Conservation (phyloP, 2,329 filamentous ascomycete species). For the Scedosporium apiospermum region DNA sequence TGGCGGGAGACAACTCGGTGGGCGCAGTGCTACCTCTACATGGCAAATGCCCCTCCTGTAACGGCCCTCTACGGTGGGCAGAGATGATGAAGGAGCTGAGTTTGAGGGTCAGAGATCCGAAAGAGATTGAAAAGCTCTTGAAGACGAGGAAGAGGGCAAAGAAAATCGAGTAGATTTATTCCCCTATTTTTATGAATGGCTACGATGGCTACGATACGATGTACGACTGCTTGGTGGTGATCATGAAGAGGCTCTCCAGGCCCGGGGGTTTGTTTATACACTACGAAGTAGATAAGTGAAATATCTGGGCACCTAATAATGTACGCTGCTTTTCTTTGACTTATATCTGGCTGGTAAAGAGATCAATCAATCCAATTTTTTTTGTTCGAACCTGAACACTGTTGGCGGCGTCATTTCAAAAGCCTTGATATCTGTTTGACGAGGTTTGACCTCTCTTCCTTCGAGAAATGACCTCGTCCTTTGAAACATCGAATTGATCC, state of each 20-base stretch:
- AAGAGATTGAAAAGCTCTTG: slow-evolving; percentile 61
- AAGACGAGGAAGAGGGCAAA: slow-evolving; percentile 33
- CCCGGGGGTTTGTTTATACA: no score
- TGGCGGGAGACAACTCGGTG: slow-evolving; percentile 23
- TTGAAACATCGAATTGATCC: neutral
- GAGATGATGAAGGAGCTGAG: slow-evolving; percentile 77
- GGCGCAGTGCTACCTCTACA: slow-evolving; percentile 53
- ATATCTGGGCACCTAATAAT: neutral
- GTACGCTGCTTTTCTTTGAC: neutral
- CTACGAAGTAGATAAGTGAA: no score
- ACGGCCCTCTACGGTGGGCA: slow-evolving; percentile 54
- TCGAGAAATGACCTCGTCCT: neutral
- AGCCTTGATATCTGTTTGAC: neutral
- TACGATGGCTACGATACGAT: no score
- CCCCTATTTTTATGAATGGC: neutral
- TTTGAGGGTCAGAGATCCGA: slow-evolving; percentile 58
- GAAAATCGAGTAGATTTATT: neutral
- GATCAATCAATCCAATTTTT: no score
- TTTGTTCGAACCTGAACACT: neutral
- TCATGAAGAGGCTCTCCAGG: neutral
- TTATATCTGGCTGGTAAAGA: no score
- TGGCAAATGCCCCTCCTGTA: slow-evolving; percentile 65
- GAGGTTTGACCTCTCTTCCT: neutral
- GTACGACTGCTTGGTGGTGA: no score
- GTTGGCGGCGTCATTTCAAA: no score